Evolutionary conservation across 2,329 filamentous ascomycete species (phyloP).

Genomic region (Salinomyces thailandicus): DNA sequence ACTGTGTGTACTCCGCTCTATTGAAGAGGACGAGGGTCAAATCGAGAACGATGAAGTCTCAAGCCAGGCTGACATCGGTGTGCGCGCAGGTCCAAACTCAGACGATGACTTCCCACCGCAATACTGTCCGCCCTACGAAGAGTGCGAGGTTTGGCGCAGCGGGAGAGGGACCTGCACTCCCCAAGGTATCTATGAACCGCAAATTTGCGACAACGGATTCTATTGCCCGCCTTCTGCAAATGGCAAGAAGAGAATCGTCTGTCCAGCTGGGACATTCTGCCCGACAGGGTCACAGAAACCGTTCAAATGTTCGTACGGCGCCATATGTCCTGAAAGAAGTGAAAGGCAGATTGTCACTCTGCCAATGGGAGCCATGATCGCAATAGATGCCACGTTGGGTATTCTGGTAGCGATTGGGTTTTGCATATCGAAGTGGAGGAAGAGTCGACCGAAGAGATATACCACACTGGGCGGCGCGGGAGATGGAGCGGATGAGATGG

Average conservation of each 20-base stretch:
- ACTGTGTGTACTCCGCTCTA: slow-evolving; percentile 11
- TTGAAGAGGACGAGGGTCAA: background rate
- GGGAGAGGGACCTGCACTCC: slow-evolving; percentile 21
- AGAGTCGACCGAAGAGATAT: slow-evolving; percentile 19
- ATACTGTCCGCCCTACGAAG: slow-evolving; percentile 21
- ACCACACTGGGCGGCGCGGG: slow-evolving; percentile 12
- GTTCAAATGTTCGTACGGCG: slow-evolving; percentile 38
- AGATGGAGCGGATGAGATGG: slow-evolving; percentile 17
- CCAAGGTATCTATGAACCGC: slow-evolving; percentile 38
- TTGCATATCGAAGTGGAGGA: slow-evolving; percentile 28
- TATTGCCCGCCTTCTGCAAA: slow-evolving; percentile 40
- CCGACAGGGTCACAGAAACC: slow-evolving; percentile 40
- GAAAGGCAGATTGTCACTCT: slow-evolving; percentile 34
- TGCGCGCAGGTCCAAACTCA: slow-evolving; percentile 18
- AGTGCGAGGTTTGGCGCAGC: slow-evolving; percentile 16
- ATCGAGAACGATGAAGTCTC: background rate
- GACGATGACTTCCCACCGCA: slow-evolving; percentile 20
- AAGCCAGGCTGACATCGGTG: background rate
- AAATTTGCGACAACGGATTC: slow-evolving; percentile 39
- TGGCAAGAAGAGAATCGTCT: slow-evolving; percentile 31
- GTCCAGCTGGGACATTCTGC: slow-evolving; percentile 42
- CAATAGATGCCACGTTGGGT: slow-evolving; percentile 35
- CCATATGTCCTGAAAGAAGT: slow-evolving; percentile 38
- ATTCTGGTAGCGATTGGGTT: slow-evolving; percentile 28
- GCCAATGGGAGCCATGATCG: slow-evolving; percentile 34